Evolutionary conservation across 2,329 filamentous ascomycete species (phyloP).

Genomic region (Lasiodiplodia theobromae): DNA sequence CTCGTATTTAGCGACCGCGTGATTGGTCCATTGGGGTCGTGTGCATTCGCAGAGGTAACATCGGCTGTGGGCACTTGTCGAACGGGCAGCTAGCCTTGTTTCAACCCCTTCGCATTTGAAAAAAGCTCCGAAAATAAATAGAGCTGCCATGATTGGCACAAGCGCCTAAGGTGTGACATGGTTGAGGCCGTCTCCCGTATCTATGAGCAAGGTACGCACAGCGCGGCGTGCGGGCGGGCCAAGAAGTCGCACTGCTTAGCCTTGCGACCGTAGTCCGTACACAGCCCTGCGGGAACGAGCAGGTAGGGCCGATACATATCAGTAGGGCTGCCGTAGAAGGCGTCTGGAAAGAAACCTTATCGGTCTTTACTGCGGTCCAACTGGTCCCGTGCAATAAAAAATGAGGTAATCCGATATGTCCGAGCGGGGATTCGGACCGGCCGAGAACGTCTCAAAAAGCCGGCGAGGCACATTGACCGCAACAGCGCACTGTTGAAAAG

Average conservation of each 20-base stretch:
- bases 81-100: not conserved
- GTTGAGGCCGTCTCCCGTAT: not conserved
- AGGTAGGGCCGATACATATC: not conserved
- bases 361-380: not conserved
- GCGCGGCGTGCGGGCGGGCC: not conserved
- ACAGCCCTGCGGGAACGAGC: too few species aligned
- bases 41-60: not conserved
- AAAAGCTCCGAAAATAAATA: not conserved
- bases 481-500: not conserved
- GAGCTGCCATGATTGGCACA: not conserved
- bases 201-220: not conserved
- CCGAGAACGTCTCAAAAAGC: not conserved
- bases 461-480: not conserved
- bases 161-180: too few species aligned
- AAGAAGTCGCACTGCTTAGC: not conserved
- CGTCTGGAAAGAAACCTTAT: too few species aligned
- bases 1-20: conserved; percentile 2
- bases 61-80: not conserved
- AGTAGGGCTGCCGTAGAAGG: not conserved
- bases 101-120: not conserved
- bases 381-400: not conserved
- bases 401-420: not conserved
- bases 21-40: not conserved
- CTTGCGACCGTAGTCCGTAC: too few species aligned
- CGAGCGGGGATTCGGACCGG: not conserved